Base-by-base conservation (phyloP, 495 filamentous ascomycete genomes). In the Lasiosphaeria ovina region DNA sequence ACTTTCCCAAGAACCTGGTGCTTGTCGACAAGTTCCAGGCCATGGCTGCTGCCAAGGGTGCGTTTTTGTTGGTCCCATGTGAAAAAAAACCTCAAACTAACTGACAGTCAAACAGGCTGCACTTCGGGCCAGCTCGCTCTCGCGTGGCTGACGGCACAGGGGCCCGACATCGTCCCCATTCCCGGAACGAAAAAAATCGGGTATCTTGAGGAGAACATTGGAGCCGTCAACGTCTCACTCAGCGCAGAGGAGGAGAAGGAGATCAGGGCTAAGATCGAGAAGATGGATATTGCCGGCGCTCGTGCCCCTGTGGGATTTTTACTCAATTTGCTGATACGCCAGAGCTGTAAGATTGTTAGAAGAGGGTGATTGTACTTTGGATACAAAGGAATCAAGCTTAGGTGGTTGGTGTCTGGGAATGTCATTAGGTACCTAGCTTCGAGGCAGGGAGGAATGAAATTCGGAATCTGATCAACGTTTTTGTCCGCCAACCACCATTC, bases 1-100 rank as follows among this genome's bases (percentile, higher is more conserved):
- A 83, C 65, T 90, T 93, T 69, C 74, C 83, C 57, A 79, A 85
- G 57, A 96, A 96, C 72, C 61, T 92, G 7, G 79, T 87, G 71
- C 81, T 96, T 16, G 86, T 89, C 31, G 66, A 79, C 8, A 81
- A 87, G 62, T 72, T 96, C 36, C 76, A 85, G 62, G 76, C 80
- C 38, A 60, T 96, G 58, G 91, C 92, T 3, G 65, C 73, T 61
- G 75, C 38, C 14, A 54, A 61, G 52, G 57, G 44, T 47, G 16
- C 5, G 44, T 47, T n/a, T 47, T n/a, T 4, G 1, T 47, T n/a
- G 5, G 12, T 14, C 24, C 24, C 24, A 24, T 24, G 24, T 24
- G 24, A 24, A 24, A 24, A 24, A 24, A 24, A 24, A 24, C 24
- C 2, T 24, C 24, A 2, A 24, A 24, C 24, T 24, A 24, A n/a